phyloP scores from a whole-genome alignment of 768 basidiomycete genomes.

The Thelephora ganbajun region DNA sequence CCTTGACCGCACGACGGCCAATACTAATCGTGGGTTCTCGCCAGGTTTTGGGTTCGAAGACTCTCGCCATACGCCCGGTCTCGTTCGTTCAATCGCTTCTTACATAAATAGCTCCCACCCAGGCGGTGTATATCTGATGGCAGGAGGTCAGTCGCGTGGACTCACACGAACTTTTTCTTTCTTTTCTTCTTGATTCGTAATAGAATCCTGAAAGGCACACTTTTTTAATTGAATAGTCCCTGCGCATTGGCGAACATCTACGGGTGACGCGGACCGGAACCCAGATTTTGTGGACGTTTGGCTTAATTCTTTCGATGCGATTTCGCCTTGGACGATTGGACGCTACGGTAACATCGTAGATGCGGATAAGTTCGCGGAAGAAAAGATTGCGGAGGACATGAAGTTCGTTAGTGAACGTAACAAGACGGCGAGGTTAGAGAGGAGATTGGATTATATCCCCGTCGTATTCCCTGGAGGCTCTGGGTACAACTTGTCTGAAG shows the following conservation, averaged over 20 bases:
- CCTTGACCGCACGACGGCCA: background rate
- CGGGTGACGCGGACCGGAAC: slow-evolving; percentile 56
- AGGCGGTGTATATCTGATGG: slow-evolving; percentile 64
- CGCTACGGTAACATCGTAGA: slow-evolving; percentile 45
- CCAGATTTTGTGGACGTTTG: slow-evolving; percentile 54
- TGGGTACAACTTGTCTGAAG: slow-evolving; percentile 56
- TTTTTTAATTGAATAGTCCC: slow-evolving; percentile 19
- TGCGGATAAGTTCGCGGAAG: slow-evolving; percentile 49
- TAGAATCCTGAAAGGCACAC: background rate
- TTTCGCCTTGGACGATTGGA: slow-evolving; percentile 77
- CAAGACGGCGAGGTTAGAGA: slow-evolving; percentile 16
- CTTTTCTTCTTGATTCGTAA: too few relatives aligned
- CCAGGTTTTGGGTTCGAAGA: slow-evolving; percentile 61
- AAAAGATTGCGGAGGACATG: slow-evolving; percentile 49
- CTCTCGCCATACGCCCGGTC: slow-evolving; percentile 44
- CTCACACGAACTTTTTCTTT: too few relatives aligned
- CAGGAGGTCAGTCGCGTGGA: slow-evolving; percentile 22
- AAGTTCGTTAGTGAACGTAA: slow-evolving; percentile 39
- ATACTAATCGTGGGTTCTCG: background rate
- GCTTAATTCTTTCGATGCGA: slow-evolving; percentile 66
- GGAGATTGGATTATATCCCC: slow-evolving; percentile 69
- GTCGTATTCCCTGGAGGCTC: slow-evolving; percentile 75
- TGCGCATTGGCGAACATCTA: slow-evolving; percentile 61
- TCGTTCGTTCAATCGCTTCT: slow-evolving; percentile 37
- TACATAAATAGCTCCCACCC: slow-evolving; percentile 52